Evolutionary conservation across 1,284 basidiomycete species (phyloP), one percentile per base, ranked within the genome.

Genomic region (Marasmius fiardii): DNA sequence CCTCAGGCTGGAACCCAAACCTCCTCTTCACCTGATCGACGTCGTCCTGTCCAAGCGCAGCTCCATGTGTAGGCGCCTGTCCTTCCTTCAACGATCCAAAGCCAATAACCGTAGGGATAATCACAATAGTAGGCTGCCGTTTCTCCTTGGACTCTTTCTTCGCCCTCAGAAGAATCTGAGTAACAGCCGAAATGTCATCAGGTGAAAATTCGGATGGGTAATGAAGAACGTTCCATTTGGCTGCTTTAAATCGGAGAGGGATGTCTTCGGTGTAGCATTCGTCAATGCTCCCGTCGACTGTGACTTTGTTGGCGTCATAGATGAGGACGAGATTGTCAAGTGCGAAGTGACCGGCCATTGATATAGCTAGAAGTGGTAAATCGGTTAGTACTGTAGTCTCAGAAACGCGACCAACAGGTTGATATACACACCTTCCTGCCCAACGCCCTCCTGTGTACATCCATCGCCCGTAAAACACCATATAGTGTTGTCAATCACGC

Each of bases 371-470:
- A 16, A 1, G n/a, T n/a, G n/a, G n/a, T n/a, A n/a, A n/a, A n/a
- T n/a, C n/a, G n/a, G n/a, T n/a, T n/a, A n/a, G n/a, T 18, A 23
- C 21, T 12, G 39, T 43, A 14, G 11, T 23, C 3, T 24, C 2
- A 52, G 14, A 6, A 23, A 14, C 24, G 47, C 8, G 14, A 26
- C n/a, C 28, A 54, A 45, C 16, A 18, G 43, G 20, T 12, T 8
- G 8, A 20, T 18, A 20, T 44, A 20, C 44, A 16, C 24, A 48
- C 45, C 53, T 72, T 90, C 88, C 58, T 79, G 78, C n/a, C 86
- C 77, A 61, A 90, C 83, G 77, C 88, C 87, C 74, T 90, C 87
- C 79, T 86, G 83, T 63, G 89, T 72, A 74, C 87, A 89, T 61
- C 88, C 88, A 69, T 90, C 87, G 71, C 87, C 87, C 54, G 80